Conservation (phyloP, 768 basidiomycete species). For the Gloeopeniophorella convolvens region DNA sequence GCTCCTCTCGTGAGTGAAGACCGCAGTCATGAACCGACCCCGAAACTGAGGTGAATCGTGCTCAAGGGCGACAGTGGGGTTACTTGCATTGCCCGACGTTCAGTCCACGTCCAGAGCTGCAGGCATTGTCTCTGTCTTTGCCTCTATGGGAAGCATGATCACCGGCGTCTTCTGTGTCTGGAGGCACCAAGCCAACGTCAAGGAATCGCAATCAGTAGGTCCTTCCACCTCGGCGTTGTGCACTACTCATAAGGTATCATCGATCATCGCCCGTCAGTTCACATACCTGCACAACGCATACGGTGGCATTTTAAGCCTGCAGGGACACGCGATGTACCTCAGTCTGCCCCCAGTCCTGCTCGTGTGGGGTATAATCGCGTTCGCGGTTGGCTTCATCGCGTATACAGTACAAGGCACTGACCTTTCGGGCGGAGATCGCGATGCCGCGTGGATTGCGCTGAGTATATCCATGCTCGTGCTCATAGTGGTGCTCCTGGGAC, state of each 20-base stretch:
- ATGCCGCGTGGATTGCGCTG: constrained; percentile 37
- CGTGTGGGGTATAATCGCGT: constrained; percentile 47
- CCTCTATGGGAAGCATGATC: constrained; percentile 49
- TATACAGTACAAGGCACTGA: constrained; percentile 36
- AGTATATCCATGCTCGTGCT: constrained; percentile 37
- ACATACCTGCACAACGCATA: constrained; percentile 49
- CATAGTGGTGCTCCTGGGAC: constrained; percentile 31
- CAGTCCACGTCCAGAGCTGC: constrained; percentile 26
- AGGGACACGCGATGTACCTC: constrained; percentile 45
- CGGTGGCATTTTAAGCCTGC: constrained; percentile 37
- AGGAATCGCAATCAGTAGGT: constrained; percentile 37
- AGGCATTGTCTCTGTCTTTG: constrained; percentile 41
- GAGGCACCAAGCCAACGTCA: constrained; percentile 45
- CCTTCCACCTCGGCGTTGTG: background rate
- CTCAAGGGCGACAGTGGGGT: constrained; percentile 46
- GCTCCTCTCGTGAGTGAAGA: constrained; percentile 40
- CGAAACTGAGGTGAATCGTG: background rate
- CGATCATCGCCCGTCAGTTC: constrained; percentile 32
- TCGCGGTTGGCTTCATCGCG: constrained; percentile 40
- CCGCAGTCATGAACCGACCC: background rate
- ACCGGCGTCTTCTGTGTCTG: constrained; percentile 52
- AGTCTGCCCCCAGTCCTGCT: constrained; percentile 49
- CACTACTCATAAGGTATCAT: background rate
- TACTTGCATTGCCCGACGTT: constrained; percentile 40
- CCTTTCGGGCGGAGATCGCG: constrained; percentile 21